Base-by-base conservation (phyloP, 1,284 basidiomycete genomes). In the Ceratobasidium sp. region DNA sequence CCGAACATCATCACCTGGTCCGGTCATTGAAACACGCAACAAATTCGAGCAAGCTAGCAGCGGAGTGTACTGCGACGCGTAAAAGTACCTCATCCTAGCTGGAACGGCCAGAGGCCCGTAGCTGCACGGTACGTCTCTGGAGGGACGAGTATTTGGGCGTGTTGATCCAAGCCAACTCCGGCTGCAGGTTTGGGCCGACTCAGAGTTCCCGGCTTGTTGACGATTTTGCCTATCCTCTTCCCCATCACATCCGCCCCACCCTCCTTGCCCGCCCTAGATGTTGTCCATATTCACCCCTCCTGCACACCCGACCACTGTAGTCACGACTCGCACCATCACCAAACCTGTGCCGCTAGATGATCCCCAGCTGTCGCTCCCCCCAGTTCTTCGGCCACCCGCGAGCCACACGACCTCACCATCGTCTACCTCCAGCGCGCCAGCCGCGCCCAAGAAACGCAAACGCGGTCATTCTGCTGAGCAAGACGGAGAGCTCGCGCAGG, bases 401-500 rank as follows among this genome's bases (percentile, higher is more conserved):
- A 42, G 38, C 53, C 38, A 69, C 53, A 18, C 53, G 3, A 40
- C 54, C 25, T 48, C 56, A 9, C 63, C 63, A 11, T 21, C 67
- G 12, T 42, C 33, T 14, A 44, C 44, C 16, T 33, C 42, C 3
- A 40, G 25, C 60, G 33, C 16, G 23, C 67, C 51, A 30, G 40
- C 25, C 4, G 54, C 46, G 42, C 38, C 56, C 54, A 70, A 70
- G 54, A 70, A 70, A 44, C 67, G 67, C 54, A 70, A 60, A 36
- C 67, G 67, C n/a, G 67, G 44, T 8, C 67, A 42, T 3, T 59
- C 53, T 28, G 56, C 44, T 2, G 53, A 30, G 28, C 67, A 46
- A 7, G 51, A 54, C 14, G 42, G 33, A 12, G 46, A 16, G 21
- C 60, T 16, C 30, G 9, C 28, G 42, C 44, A 25, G 60, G 7